Base-by-base conservation (phyloP, 2,329 filamentous ascomycete species). In the Trichophyton mentagrophytes region DNA sequence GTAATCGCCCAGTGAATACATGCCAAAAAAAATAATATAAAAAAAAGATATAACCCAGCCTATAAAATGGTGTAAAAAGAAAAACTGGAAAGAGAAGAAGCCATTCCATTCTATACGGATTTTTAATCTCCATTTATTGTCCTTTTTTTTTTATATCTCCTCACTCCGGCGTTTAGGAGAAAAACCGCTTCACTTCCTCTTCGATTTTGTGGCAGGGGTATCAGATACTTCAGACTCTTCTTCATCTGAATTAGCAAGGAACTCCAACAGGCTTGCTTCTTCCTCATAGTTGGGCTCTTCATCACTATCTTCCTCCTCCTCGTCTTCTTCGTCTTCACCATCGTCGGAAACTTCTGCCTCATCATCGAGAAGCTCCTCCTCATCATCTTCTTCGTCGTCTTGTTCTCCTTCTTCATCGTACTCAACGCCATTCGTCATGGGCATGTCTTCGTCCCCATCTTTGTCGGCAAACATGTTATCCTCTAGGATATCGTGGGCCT, bases 271-370 rank as follows among this genome's bases (percentile, higher is more conserved):
- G 30, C 70, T 75, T 58, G 72, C 75, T 8, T 82, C 84, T 40
- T 83, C 76, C 1, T 82, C 81, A 62, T 85, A 82, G 17, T 85
- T 80, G 62, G 83, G 82, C 22, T 84, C 80, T 1, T 82, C 70
- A 0, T 75, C 76, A 65, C 79, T 78, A 40, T 78, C 77, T 1
- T 70, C 79, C 1, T 70, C 79, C 6, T 77, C 80, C 46, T 79
- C 75, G 15, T 79, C 78, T 2, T 72, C 73, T 38, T 72, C 74
- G 3, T 74, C 73, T 3, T 74, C 73, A 5, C 71, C 75, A 36
- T 74, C 73, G 49, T 70, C 73, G 3, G 73, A 75, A 63, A 74
- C 73, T 22, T 73, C 73, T 4, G 74, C 73, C 63, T 77, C 76
- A 47, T 78, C 72, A 59, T 78, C 76, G 57, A 78, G 69, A 53